Conservation (phyloP, 1,139 yeast genomes). For the Wickerhamomyces sp. region DNA sequence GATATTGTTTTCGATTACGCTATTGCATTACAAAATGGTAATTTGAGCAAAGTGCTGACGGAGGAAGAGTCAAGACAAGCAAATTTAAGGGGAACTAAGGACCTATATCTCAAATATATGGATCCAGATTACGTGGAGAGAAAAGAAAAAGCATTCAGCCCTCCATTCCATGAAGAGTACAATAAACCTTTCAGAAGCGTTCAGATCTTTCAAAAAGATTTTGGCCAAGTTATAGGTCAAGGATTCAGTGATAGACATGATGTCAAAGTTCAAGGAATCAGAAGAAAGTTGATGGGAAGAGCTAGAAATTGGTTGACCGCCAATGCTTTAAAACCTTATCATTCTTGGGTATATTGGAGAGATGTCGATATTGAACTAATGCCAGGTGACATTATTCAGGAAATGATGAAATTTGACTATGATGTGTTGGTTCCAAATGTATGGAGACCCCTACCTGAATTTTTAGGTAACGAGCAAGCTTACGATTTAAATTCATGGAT, state of each 20-base stretch:
- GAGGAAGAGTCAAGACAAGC: slow-evolving; percentile 31
- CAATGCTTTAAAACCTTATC: slow-evolving; percentile 74
- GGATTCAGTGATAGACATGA: slow-evolving; percentile 90
- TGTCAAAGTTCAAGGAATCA: slow-evolving; percentile 82
- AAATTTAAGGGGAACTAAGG: slow-evolving; percentile 45
- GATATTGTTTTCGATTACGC: slow-evolving; percentile 63
- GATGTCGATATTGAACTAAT: slow-evolving; percentile 85
- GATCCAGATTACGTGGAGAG: slow-evolving; percentile 55
- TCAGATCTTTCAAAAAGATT: slow-evolving; percentile 74
- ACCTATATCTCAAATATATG: slow-evolving; percentile 66
- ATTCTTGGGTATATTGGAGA: slow-evolving; percentile 94
- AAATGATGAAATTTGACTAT: slow-evolving; percentile 65
- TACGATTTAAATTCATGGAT: slow-evolving; percentile 89
- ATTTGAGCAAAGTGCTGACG: slow-evolving; percentile 45
- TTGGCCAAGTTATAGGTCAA: slow-evolving; percentile 80
- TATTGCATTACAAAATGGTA: slow-evolving; percentile 66
- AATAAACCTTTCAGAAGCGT: slow-evolving; percentile 70
- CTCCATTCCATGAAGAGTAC: slow-evolving; percentile 61
- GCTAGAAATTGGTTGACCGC: slow-evolving; percentile 86
- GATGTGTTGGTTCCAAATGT: slow-evolving; percentile 89
- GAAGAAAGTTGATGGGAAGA: slow-evolving; percentile 84
- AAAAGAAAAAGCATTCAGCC: slow-evolving; percentile 52
- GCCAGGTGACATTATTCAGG: slow-evolving; percentile 75
- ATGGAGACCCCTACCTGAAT: slow-evolving; percentile 81
- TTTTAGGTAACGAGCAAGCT: slow-evolving; percentile 74